Conservation (phyloP, 2,329 filamentous ascomycete species). For the Dactylellina leptospora region DNA sequence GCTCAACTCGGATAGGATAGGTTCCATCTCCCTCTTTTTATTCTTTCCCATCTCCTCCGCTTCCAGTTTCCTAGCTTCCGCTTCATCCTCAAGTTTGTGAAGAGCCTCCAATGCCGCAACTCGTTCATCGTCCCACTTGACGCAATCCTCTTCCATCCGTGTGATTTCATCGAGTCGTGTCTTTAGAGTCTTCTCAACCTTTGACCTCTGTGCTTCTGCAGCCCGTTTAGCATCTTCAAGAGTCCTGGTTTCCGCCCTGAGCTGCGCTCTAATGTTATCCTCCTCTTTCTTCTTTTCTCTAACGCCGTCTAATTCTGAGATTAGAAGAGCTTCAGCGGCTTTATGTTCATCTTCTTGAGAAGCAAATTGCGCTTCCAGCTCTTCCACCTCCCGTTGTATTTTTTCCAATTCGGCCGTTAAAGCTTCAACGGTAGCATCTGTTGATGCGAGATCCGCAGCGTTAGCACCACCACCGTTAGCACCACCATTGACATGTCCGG, state of each 20-base stretch:
- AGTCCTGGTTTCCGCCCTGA: conserved; percentile 56
- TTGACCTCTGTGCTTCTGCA: conserved; percentile 74
- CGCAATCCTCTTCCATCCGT: conserved; percentile 75
- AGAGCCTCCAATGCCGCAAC: conserved; percentile 61
- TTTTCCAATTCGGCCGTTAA: conserved; percentile 82
- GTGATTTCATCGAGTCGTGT: conserved; percentile 91
- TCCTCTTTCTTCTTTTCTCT: conserved; percentile 64
- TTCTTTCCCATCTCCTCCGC: conserved; percentile 65
- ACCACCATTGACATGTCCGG: conserved; percentile 2
- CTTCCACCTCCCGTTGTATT: conserved; percentile 84
- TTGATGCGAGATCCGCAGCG: conserved; percentile 30
- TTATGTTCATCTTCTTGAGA: conserved; percentile 68
- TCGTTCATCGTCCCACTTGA: conserved; percentile 70
- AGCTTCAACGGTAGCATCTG: conserved; percentile 56
- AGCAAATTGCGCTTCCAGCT: conserved; percentile 73
- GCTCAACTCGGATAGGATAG: conserved; percentile 67
- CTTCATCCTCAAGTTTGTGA: conserved; percentile 68
- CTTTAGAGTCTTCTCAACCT: conserved; percentile 80
- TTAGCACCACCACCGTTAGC: background rate
- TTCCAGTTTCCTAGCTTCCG: conserved; percentile 67
- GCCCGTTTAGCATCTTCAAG: conserved; percentile 71
- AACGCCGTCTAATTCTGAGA: conserved; percentile 55
- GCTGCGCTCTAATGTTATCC: conserved; percentile 61
- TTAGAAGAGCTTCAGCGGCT: conserved; percentile 61
- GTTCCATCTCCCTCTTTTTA: conserved; percentile 65